Base-by-base conservation (phyloP, 2,329 filamentous ascomycete genomes). In the Colletotrichum tabaci region DNA sequence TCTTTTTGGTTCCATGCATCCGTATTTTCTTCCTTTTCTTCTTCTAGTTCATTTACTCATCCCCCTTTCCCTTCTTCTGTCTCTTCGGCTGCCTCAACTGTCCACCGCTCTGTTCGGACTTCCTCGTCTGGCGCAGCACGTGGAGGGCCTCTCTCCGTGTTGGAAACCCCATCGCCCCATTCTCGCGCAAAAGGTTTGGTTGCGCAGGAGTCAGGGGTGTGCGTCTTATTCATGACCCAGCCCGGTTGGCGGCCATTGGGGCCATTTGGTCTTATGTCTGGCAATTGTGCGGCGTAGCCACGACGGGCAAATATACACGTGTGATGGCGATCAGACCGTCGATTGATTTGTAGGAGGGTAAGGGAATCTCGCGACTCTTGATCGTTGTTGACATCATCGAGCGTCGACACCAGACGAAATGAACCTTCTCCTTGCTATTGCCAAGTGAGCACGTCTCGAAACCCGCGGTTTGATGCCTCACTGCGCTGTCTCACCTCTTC, bases 401-500 rank as follows among this genome's bases (percentile, higher is more conserved):
- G 47, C 18, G 6, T 26, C 12, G 16, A 61, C 13, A 52, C 38
- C 35, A 15, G 60, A 38, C 7, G 13, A 50, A 49, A 8, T 6
- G 12, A 13, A 21, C 13, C 12, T 26, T 38, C 58, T 61, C 26
- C 44, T 46, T 61, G 46, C 58, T 15, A 30, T 23, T 7, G 4
- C 10, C 18, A 30, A n/a, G 46, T 26, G 26, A n/a, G 8, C 60
- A 50, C 30, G 46, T 56, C 53, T 42, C 30, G 40, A 56, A 56
- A 23, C 50, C 15, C n/a, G n/a, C 30, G 44, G 21, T 56, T 40
- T 13, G 62, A 50, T 47, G n/a, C 26, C 42, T 44, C 49, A 49
- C 47, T 50, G 46, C 47, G 60, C 63, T 67, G 62, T 67, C 67
- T 55, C 67, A 42, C 15, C 42, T 61, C 67, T 61, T 70, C 26